Conservation (phyloP, 106 monocot species). For the Ottelia alismoides region DNA sequence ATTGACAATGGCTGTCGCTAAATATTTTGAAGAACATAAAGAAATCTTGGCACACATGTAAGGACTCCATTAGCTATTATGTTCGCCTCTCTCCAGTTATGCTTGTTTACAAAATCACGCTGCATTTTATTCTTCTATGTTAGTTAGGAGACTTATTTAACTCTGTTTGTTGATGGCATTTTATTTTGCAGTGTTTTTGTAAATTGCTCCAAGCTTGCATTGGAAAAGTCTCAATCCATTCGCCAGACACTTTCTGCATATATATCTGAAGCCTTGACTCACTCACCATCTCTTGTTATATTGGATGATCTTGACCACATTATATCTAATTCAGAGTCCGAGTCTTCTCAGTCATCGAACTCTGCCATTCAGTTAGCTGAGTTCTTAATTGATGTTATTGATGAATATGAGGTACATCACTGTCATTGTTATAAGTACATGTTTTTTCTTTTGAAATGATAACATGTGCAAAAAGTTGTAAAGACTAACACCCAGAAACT, state of each 20-base stretch:
- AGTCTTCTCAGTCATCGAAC: conserved; percentile 51
- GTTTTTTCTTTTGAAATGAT: too few relatives aligned
- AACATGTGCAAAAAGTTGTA: too few relatives aligned
- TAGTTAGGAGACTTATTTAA: background rate
- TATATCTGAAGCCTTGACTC: conserved; percentile 71
- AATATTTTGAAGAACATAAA: conserved; percentile 67
- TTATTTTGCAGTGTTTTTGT: conserved; percentile 54
- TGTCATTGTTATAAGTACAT: background rate
- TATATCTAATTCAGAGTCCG: conserved; percentile 44
- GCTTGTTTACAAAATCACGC: too few relatives aligned
- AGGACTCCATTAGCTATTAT: background rate
- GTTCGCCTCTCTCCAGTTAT: too few relatives aligned
- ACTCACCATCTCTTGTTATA: conserved; percentile 73
- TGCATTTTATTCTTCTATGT: background rate
- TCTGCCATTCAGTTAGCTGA: conserved; percentile 30
- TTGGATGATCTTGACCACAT: conserved; percentile 90
- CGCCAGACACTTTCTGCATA: conserved; percentile 40
- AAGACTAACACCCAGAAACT: too few relatives aligned
- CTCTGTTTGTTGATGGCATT: background rate
- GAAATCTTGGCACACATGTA: conserved; percentile 93
- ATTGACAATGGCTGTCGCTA: conserved; percentile 59
- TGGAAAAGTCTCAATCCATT: conserved; percentile 51
- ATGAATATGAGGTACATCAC: conserved; percentile 91
- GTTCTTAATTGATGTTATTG: conserved; percentile 62
- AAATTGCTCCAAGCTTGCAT: conserved; percentile 79